Base-by-base conservation (phyloP, 768 basidiomycete species). In the Calocera viscosa region DNA sequence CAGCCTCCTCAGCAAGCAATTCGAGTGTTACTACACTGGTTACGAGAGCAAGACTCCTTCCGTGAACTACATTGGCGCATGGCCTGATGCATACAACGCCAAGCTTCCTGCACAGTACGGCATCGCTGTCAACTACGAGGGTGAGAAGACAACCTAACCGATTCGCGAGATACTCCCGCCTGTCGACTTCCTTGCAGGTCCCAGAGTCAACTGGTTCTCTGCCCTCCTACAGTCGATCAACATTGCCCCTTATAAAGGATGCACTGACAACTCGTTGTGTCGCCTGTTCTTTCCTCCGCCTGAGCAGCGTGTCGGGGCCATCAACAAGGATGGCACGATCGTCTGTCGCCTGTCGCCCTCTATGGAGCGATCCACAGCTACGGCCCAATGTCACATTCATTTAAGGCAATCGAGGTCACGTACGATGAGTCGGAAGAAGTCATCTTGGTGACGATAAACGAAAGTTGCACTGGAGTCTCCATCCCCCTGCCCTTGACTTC, bases 241-340 rank as follows among this genome's bases (percentile, higher is more conserved):
- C 67, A 85, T 97, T 71, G 88, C 95, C 26, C 95, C 92, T 73
- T 95, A 92, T 38, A 80, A 82, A 0, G 83, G 86, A 2, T 94
- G 93, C 76, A 78, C 96, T 71, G 85, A 91, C 71, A 97, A 98
- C 76, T 92, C 92, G 33, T 81, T 97, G 71, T 84, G 87, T 71
- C 87, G 93, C 47, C 80, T 96, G 28, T 89, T 98, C 68, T 82
- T 85, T 35, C 94, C 95, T 66, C 89, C 94, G 64, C 73, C 74
- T 19, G 83, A 84, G 11, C 95, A 98, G 78, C 86, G 85, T 67
- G 84, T 94, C 64, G 82, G 89, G 67, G 80, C 96, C 67, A 73
- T 74, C 16, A 77, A 78, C 38, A 68, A 74, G 63, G 72, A 79
- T 7, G 80, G 80, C 22, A 67, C 74, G 16, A 84, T 88, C 2